Conservation (phyloP, 2,329 filamentous ascomycete species). For the Botrytis aclada region DNA sequence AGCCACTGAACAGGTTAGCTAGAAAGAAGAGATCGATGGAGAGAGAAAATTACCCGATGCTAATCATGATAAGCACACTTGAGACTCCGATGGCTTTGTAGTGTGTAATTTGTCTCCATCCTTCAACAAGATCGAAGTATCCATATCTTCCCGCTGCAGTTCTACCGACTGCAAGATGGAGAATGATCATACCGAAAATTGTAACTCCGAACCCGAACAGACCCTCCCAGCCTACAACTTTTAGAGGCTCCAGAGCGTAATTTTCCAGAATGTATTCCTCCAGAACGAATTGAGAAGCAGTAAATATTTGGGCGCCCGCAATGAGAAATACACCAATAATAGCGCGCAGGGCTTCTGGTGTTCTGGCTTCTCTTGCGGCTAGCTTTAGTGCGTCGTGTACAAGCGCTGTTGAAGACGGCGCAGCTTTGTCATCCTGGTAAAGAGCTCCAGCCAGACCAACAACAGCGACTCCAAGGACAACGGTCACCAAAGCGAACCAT, state of each 20-base stretch:
- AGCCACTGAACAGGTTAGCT: constrained; percentile 59
- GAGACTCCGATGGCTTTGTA: constrained; percentile 70
- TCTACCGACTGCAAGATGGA: constrained; percentile 74
- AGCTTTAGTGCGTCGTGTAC: constrained; percentile 44
- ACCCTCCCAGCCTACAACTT: constrained; percentile 95
- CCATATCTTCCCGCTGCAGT: constrained; percentile 72
- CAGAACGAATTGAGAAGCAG: constrained; percentile 90
- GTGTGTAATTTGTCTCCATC: constrained; percentile 74
- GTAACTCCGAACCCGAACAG: constrained; percentile 85
- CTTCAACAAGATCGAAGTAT: constrained; percentile 87
- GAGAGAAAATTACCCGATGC: constrained; percentile 71
- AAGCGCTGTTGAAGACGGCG: constrained; percentile 40
- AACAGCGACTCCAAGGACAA: constrained; percentile 81
- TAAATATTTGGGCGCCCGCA: constrained; percentile 93
- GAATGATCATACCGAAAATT: constrained; percentile 69
- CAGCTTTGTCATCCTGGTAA: constrained; percentile 56
- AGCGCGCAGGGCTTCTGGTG: constrained; percentile 61
- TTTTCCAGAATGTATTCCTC: constrained; percentile 89
- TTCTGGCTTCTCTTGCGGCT: constrained; percentile 42
- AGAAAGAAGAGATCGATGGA: neutral
- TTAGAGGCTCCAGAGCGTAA: constrained; percentile 71
- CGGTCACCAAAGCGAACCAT: constrained; percentile 83
- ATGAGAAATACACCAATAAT: constrained; percentile 85
- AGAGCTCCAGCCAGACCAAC: constrained; percentile 88
- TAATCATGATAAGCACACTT: constrained; percentile 91